A percentile compares a stretch with the other conserved stretches of the same genome.
phyloP scores from a whole-genome alignment of 371 early-diverging fungal genomes.

The Basidiobolus meristosporus region DNA sequence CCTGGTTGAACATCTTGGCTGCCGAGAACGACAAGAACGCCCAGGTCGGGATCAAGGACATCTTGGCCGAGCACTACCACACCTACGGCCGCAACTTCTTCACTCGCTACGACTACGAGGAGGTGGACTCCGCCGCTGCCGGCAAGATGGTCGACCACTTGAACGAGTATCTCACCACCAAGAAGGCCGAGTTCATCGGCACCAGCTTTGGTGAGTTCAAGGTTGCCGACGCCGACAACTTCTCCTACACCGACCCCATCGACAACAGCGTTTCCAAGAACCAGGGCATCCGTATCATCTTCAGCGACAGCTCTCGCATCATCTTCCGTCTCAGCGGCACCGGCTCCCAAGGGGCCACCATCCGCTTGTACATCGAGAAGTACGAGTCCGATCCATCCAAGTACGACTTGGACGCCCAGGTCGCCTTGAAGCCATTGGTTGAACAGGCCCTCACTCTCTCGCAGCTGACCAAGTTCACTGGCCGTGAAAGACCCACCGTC shows the following conservation, averaged over 20 bases:
- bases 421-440: conserved; percentile 76
- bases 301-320: conserved; percentile 76
- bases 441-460: conserved; percentile 62
- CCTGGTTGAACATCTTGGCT: conserved; percentile 90
- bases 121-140: conserved; percentile 70
- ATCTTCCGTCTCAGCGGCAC: conserved; percentile 89
- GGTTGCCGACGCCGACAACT: conserved; percentile 68
- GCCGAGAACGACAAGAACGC: conserved; percentile 32
- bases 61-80: conserved; percentile 60
- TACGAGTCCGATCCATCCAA: conserved; percentile 43
- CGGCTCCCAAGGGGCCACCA: conserved; percentile 88
- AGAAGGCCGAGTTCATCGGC: conserved; percentile 27
- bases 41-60: conserved; percentile 40
- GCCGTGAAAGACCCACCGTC: conserved; percentile 83
- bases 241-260: conserved; percentile 85
- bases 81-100: conserved; percentile 93
- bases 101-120: conserved; percentile 93
- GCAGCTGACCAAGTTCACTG: conserved; percentile 62
- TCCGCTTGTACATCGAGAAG: conserved; percentile 90
- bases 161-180: conserved; percentile 15
- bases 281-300: conserved; percentile 74
- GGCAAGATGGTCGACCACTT: conserved; percentile 57
- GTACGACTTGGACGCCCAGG: conserved; percentile 49
- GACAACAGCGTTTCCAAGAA: conserved; percentile 58
- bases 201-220: conserved; percentile 32